Base-by-base conservation (phyloP, 768 basidiomycete species). In the Rhizopogon vesiculosus region DNA sequence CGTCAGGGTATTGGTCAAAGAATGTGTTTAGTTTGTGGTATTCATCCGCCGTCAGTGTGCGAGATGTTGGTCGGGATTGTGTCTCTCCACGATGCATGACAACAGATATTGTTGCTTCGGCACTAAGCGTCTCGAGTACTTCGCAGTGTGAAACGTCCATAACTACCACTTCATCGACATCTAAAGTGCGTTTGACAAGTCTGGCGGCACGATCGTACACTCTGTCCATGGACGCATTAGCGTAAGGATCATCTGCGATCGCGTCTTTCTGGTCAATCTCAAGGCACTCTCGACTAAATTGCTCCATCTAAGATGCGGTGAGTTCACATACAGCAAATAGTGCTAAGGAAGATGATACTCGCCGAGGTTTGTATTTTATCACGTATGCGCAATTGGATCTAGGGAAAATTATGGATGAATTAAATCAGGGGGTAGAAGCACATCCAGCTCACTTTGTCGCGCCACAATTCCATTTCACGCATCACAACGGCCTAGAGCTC, bases 391-490 rank as follows among this genome's bases (percentile, higher is more conserved):
- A 96, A 75, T 72, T 95, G 94, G 51, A 95, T 93, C 90, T 90
- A 58, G 13, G 25, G 13, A 22, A 42, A 15, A 56, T 31, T 13
- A 19, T 43, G 33, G 25, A 55, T 10, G 28, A 54, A 1, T 35
- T 38, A 28, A 4, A 16, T 42, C 42, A 42, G 13, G 16, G 33
- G 22, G 3, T 1, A 33, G 35, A 4, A 25, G 12, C 33, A 51
- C 28, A 45, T 25, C 31, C 15, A 50, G 55, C 67, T 42, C 54
- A 89, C 90, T 78, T 97, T 96, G 69, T 97, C 94, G 56, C 87
- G 77, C 93, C 93, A 97, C 2, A 97, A 75, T 67, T 97, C 95
- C 85, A 98, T 85, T 69, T 98, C 95, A 38, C 95, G 83, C 87
- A 97, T 91, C 16, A 87, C 87, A 54, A 98, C 86, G 2, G 91